Conservation (phyloP, 306 rosid species). For the Cicer cuneatum region DNA sequence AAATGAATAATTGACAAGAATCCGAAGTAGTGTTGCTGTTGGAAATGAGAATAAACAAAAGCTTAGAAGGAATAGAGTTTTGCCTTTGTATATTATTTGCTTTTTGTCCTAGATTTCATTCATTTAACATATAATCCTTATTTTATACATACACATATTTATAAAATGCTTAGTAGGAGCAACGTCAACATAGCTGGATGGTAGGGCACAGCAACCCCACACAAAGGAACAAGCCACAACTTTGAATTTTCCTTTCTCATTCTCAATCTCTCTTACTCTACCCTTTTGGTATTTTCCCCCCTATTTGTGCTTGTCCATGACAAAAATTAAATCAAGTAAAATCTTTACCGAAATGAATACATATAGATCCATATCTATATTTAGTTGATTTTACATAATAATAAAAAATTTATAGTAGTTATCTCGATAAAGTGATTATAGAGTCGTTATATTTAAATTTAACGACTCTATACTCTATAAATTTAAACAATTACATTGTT, state of each 20-base stretch:
- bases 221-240: slow-evolving; percentile 57
- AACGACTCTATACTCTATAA: no score
- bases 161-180: slow-evolving; percentile 57
- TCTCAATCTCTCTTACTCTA: slow-evolving; percentile 45
- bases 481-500: no score
- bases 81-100: slow-evolving; percentile 46
- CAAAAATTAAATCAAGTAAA: background rate
- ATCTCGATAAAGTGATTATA: background rate
- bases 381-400: background rate
- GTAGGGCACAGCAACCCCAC: slow-evolving; percentile 81
- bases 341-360: slow-evolving; percentile 37
- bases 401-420: no score
- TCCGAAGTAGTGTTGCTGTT: slow-evolving; percentile 48
- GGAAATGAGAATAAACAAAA: slow-evolving; percentile 43
- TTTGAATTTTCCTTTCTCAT: slow-evolving; percentile 54
- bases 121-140: slow-evolving; percentile 27
- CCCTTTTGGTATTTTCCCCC: slow-evolving; percentile 20
- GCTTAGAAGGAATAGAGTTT: slow-evolving; percentile 43
- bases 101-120: slow-evolving; percentile 45
- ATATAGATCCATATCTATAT: background rate
- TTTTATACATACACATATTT: slow-evolving; percentile 4
- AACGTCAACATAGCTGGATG: slow-evolving; percentile 97
- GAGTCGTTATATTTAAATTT: background rate
- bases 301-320: background rate
- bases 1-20: slow-evolving; percentile 41